Conservation (phyloP, 305 asterid species). For the Solanum chacoense region DNA sequence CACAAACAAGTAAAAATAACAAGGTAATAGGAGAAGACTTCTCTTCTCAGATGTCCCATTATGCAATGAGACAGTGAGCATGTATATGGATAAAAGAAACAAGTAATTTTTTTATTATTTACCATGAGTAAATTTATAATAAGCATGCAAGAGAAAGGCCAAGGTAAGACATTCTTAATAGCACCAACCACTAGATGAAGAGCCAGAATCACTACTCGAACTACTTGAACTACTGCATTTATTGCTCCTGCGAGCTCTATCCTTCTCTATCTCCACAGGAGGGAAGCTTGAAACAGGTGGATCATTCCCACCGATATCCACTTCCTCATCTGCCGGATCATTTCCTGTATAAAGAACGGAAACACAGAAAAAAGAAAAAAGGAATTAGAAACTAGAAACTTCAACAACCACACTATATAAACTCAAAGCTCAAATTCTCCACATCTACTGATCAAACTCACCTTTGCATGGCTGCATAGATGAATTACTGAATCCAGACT, state of each 20-base stretch:
- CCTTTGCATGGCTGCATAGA: slow-evolving; percentile 79
- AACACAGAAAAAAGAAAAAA: neutral
- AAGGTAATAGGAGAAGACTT: neutral
- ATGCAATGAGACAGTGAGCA: neutral
- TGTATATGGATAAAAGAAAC: neutral
- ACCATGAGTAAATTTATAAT: neutral
- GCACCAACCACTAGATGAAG: slow-evolving; percentile 7
- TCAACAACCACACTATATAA: neutral
- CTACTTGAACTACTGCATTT: slow-evolving; percentile 36
- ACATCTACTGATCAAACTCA: slow-evolving; percentile 5
- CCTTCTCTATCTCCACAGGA: slow-evolving; percentile 55
- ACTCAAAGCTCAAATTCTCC: neutral
- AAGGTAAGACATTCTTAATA: neutral
- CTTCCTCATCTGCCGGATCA: slow-evolving; percentile 58
- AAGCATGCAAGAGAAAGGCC: neutral
- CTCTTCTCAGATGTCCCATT: neutral
- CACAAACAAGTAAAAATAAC: neutral
- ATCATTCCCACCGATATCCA: slow-evolving; percentile 80
- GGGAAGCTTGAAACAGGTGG: slow-evolving; percentile 72
- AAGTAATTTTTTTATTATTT: neutral
- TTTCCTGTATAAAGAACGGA: slow-evolving; percentile 6
- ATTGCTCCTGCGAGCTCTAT: slow-evolving; percentile 28
- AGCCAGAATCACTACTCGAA: slow-evolving; percentile 9
- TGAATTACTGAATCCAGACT: slow-evolving; percentile 82
- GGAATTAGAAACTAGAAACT: neutral